These are phyloP conservation scores for Fusarium clavum DNA, from an alignment of 2,329 filamentous ascomycete species.

Conservation along the genomic window DNA sequence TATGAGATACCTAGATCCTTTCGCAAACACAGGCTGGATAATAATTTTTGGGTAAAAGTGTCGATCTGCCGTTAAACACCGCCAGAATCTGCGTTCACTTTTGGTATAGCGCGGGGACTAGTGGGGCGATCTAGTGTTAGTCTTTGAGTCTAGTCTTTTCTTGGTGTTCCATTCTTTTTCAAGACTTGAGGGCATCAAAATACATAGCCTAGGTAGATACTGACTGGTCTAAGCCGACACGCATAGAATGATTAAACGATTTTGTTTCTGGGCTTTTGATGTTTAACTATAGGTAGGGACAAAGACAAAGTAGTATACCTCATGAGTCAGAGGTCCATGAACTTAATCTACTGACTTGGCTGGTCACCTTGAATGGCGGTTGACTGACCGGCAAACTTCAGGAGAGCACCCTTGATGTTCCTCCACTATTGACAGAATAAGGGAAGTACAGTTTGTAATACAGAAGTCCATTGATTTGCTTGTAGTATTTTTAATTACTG, in stretches of 20 bases:
- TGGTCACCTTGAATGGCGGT: too few species aligned
- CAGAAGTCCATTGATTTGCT: too few species aligned
- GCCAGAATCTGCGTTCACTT: conserved; percentile 48
- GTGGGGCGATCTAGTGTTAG: neutral
- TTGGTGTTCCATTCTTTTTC: neutral
- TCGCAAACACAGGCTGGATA: neutral
- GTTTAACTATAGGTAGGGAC: neutral
- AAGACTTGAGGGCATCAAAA: neutral
- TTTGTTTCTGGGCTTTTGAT: neutral
- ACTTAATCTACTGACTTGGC: too few species aligned
- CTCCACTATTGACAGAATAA: too few species aligned
- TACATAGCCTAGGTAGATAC: neutral
- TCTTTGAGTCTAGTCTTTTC: neutral
- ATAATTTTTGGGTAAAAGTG: conserved; percentile 51
- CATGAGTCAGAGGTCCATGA: neutral
- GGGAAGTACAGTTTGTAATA: too few species aligned
- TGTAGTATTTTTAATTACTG: too few species aligned
- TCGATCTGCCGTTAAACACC: conserved; percentile 54
- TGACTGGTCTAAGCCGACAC: neutral
- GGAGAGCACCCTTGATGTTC: too few species aligned
- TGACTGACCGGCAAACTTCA: too few species aligned
- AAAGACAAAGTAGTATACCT: neutral
- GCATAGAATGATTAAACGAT: neutral
- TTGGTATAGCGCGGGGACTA: conserved; percentile 51
- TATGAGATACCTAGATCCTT: neutral